A percentile compares a stretch with the other conserved stretches of the same genome.
Conservation (phyloP, 805 yeast species). For the Blastobotrys peoriensis region DNA sequence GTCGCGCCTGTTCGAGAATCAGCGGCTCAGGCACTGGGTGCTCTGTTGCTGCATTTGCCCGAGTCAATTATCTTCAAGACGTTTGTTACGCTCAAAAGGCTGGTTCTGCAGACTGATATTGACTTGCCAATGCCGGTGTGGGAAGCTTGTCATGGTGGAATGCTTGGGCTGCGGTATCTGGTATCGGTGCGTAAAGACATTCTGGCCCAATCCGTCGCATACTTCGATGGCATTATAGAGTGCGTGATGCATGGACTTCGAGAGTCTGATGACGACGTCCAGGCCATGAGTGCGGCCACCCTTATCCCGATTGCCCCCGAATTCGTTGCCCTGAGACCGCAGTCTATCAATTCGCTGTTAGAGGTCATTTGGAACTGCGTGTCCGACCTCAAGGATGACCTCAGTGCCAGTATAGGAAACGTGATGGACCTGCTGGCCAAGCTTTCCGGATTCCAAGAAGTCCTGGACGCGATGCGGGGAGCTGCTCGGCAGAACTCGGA, state of each 20-base stretch:
- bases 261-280: slow-evolving; percentile 86
- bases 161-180: slow-evolving; percentile 85
- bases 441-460: slow-evolving; percentile 75
- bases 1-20: slow-evolving; percentile 98
- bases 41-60: slow-evolving; percentile 69
- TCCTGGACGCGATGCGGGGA: slow-evolving; percentile 61
- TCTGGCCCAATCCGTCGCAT: slow-evolving; percentile 47
- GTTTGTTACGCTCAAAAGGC: slow-evolving; percentile 56
- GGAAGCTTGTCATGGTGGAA: slow-evolving; percentile 99
- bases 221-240: slow-evolving; percentile 64
- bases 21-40: slow-evolving; percentile 91
- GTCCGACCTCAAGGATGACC: slow-evolving; percentile 79
- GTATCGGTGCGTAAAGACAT: slow-evolving; percentile 84
- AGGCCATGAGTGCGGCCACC: slow-evolving; percentile 93
- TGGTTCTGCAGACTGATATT: slow-evolving; percentile 56
- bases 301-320: slow-evolving; percentile 84
- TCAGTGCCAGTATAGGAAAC: slow-evolving; percentile 91
- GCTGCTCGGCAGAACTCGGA: slow-evolving; percentile 46
- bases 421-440: slow-evolving; percentile 91
- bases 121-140: slow-evolving; percentile 57
- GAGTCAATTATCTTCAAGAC: slow-evolving; percentile 52
- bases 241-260: slow-evolving; percentile 85
- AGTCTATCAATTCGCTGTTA: slow-evolving; percentile 40
- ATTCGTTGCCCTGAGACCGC: slow-evolving; percentile 60
- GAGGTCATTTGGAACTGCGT: slow-evolving; percentile 88